These are phyloP conservation scores for Spiraea crenata DNA, from an alignment of 331 rosid species.

Conservation along the genomic window DNA sequence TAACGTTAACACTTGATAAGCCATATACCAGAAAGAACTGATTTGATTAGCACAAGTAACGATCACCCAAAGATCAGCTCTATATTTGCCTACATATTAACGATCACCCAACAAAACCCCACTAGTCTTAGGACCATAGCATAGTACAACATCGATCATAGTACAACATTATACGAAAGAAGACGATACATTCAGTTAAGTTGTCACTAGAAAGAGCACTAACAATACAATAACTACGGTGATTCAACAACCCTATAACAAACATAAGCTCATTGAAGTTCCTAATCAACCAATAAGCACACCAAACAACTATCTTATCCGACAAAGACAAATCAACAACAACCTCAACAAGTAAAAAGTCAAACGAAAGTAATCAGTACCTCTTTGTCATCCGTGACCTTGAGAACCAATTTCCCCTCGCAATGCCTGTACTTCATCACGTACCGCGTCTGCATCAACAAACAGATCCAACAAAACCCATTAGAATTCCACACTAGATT, in stretches of 20 bases:
- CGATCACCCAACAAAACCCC: background rate
- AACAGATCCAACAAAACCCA: background rate
- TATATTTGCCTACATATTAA: background rate
- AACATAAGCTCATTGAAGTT: background rate
- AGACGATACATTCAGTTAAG: background rate
- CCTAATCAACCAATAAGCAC: background rate
- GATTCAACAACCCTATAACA: background rate
- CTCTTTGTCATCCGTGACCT: constrained; percentile 80
- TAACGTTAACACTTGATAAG: no score
- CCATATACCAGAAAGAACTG: background rate
- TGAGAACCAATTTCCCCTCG: constrained; percentile 89
- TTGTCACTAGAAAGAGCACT: background rate
- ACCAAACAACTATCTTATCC: background rate
- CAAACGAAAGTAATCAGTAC: constrained; percentile 28
- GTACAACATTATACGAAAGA: background rate
- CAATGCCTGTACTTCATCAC: constrained; percentile 86
- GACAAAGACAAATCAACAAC: background rate
- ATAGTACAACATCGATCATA: background rate
- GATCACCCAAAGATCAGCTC: no score
- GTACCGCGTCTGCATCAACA: constrained; percentile 71
- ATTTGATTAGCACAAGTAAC: background rate
- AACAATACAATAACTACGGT: background rate
- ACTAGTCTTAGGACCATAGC: background rate
- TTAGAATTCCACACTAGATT: background rate
- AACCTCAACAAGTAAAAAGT: background rate